Base-by-base conservation (phyloP, 345 rosid genomes). In the Rhizophora apiculata region DNA sequence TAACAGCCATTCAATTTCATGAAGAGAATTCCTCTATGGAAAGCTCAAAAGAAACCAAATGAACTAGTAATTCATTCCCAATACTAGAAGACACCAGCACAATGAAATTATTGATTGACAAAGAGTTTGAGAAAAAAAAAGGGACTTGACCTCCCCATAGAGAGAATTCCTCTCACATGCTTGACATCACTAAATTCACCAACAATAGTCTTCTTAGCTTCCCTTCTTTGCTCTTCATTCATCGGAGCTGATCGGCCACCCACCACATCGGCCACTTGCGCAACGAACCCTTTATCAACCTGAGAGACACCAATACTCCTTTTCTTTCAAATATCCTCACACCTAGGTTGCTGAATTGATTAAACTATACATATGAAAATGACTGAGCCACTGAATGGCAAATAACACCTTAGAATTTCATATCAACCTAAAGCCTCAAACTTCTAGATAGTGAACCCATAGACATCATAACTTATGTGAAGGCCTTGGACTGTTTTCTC, bases 201-300 rank as follows among this genome's bases (percentile, higher is more conserved):
- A 58, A 87, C 76, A 61, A 95, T 78, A n/a, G 68, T 86, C 75
- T 92, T 95, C 74, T 74, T 81, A 66, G 92, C 96, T 74, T 85
- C 97, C 63, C 1, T 79, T 74, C 81, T 85, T 80, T 94, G 97
- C 69, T 78, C 86, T 34, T 89, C 89, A 54, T 95, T 95, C 96
- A 94, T 91, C 0, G 96, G 93, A 36, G 97, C 97, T 19, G 86
- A 85, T 68, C 98, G 69, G 48, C 93, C 97, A 39, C 70, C 77
- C 1, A 76, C 85, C 37, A 94, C 99, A 82, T 89, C 99, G 16
- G 96, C 99, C 60, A 95, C 97, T 91, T 91, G 99, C 68, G 96
- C 96, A 69, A 95, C 97, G 82, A 95, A 92, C 2, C 99, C 96
- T 75, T 81, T 90, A 81, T 95, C 99, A 67, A 95, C 93, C 97